Evolutionary conservation across 106 monocot genomes (phyloP), one percentile per base, ranked within the genome.

Genomic region (Dactylorhiza incarnata): DNA sequence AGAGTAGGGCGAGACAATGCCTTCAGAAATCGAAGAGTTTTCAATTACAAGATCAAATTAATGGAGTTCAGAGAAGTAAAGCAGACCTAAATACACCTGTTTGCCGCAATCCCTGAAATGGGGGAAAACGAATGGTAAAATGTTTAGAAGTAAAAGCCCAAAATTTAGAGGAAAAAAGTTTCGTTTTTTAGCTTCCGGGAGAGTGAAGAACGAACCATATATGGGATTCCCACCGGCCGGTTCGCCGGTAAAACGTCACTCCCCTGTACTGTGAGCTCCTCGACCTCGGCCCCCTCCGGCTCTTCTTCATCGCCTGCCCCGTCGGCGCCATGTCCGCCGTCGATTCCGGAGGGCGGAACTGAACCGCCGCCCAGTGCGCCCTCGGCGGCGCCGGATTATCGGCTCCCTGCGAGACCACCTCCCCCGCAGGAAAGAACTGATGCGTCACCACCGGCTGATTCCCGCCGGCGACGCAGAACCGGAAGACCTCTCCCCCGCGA

Each of bases 211-310:
- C 83, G 74, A 23, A 97, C 97, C 97, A 97, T 68, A 97, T 97
- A 75, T 97, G 97, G 48, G 97, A 97, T 81, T 97, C 97, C 97
- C 97, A 97, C 51, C 97, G 85, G 55, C 97, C 94, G 22, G 94
- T 94, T 66, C 97, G 85, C 71, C 97, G 78, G 81, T 97, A 97
- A 76, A 97, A 97, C 48, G 97, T 97, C 67, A 97, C 97, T 5
- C 97, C 97, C 12, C 94, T 84, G 78, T 97, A 97, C 82, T 97
- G 94, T 7, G 97, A 97, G 78, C 94, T 97, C 78, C 91, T 81
- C 9, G 97, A 97, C 58, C 94, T 80, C 3, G 97, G 97, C 4
- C 97, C 97, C 51, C 97, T 78, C 69, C 91, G 83, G 65, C 81
- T 91, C 82, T 86, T 84, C 82, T 81, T 85, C 50, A 53, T 54